Evolutionary conservation across 1,284 basidiomycete species (phyloP).

Genomic region (Heterobasidion parviporum): DNA sequence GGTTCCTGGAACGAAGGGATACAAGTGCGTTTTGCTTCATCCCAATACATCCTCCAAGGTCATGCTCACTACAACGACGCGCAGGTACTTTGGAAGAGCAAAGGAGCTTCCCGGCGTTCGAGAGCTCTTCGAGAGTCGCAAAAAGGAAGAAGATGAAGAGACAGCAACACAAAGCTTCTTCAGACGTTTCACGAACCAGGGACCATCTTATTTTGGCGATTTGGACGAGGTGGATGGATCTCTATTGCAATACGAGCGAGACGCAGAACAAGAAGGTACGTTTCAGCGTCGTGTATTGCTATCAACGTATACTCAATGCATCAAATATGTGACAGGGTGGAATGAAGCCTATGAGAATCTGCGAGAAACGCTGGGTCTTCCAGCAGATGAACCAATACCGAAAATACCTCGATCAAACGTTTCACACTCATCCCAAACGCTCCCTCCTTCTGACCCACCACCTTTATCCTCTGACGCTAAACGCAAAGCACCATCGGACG

Average conservation of each 20-base stretch:
- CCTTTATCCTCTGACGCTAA: slow-evolving; percentile 28
- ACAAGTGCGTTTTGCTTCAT: slow-evolving; percentile 64
- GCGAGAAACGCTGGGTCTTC: slow-evolving; percentile 47
- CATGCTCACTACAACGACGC: neutral
- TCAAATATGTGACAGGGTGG: slow-evolving; percentile 47
- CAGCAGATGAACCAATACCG: slow-evolving; percentile 42
- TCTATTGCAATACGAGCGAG: slow-evolving; percentile 65
- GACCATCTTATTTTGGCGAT: slow-evolving; percentile 89
- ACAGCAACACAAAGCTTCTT: slow-evolving; percentile 72
- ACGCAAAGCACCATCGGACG: slow-evolving; percentile 41
- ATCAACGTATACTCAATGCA: neutral
- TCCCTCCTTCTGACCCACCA: slow-evolving; percentile 15
- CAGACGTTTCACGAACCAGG: slow-evolving; percentile 85
- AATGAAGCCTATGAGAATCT: slow-evolving; percentile 54
- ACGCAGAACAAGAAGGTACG: slow-evolving; percentile 70
- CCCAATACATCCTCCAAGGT: neutral
- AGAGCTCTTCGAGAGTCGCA: slow-evolving; percentile 83
- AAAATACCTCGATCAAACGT: slow-evolving; percentile 37
- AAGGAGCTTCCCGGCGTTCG: slow-evolving; percentile 94
- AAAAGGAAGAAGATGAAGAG: slow-evolving; percentile 81
- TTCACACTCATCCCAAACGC: slow-evolving; percentile 14
- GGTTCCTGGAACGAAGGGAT: slow-evolving; percentile 95
- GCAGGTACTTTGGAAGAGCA: slow-evolving; percentile 93
- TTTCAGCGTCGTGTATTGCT: slow-evolving; percentile 3
- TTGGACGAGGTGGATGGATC: slow-evolving; percentile 74